These are phyloP conservation scores for Coccomyxa sp. DNA, from an alignment of 139 green algal species.

Conservation along the genomic window DNA sequence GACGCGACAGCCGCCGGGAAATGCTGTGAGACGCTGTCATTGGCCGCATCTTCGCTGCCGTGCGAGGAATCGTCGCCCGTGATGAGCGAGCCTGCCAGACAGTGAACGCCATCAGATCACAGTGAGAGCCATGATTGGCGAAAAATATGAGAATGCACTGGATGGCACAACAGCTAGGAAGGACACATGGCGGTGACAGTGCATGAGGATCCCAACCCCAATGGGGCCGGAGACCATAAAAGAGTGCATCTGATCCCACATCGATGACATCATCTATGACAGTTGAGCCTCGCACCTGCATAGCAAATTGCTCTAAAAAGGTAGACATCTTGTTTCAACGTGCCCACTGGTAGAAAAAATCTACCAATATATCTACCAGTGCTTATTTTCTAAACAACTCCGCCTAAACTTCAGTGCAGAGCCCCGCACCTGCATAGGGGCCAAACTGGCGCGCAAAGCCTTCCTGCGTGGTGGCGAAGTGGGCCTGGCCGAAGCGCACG, in stretches of 20 bases:
- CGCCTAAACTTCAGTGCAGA: background rate
- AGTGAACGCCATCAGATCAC: background rate
- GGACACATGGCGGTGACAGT: background rate
- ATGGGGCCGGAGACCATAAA: background rate
- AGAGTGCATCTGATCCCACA: background rate
- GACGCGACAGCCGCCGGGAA: background rate
- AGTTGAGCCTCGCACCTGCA: background rate
- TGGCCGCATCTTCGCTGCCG: background rate
- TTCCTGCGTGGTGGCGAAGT: background rate
- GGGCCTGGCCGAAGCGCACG: background rate
- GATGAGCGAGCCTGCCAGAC: background rate
- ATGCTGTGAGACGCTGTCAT: background rate
- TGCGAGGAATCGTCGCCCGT: background rate
- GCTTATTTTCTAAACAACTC: background rate
- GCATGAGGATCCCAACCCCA: background rate
- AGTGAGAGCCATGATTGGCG: background rate
- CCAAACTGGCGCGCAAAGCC: conserved; percentile 1
- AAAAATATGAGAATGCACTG: background rate
- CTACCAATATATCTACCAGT: background rate
- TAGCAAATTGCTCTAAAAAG: background rate
- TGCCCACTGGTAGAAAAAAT: background rate
- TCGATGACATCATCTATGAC: background rate
- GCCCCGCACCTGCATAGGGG: background rate
- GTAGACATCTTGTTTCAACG: background rate
- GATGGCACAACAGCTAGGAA: background rate